Base-by-base conservation (phyloP, 805 yeast species). In the Lipomyces oligophaga region DNA sequence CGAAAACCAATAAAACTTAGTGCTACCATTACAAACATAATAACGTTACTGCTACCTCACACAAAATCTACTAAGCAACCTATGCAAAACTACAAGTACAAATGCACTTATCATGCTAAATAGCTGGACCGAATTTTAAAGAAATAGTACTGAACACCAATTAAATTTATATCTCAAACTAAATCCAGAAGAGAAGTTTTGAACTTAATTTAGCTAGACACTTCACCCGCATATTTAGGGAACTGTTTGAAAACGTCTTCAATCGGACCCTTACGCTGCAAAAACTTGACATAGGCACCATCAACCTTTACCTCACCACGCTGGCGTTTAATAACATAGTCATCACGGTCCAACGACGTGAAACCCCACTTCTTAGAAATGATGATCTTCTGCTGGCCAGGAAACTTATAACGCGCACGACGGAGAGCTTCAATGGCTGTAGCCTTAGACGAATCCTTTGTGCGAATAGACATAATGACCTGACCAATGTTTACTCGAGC, bases 391-490 rank as follows among this genome's bases (percentile, higher is more conserved):
- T 93, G 99, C 81, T 93, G 99, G 80, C 99, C 99, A 76, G 99
- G 99, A 97, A 93, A 93, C 90, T 93, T 93, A 86, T 93, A 93
- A 81, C 97, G 90, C 63, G 97, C 95, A 83, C 99, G 90, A 82
- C 98, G 90, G 75, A 93, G 85, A 80, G 90, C 98, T 81, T 93
- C 99, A 68, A 93, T 79, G 64, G 87, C 96, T 72, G 86, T 94
- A 54, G 78, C 96, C 82, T 90, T 88, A 96, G 88, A 89, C 69
- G 81, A 75, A 77, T 93, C 98, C 82, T 84, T 90, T 76, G 97
- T 85, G 81, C 98, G 90, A 74, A 87, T 87, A 63, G 97, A 90
- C 79, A 93, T 81, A 73, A 93, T 81, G 73, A 93, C 83, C 80
- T 93, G 98, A 71, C 98, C 98, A 76, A 93, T 93, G 78, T 78